These are phyloP conservation scores for Clonostachys solani DNA, from an alignment of 2,329 filamentous ascomycete species.

Conservation along the genomic window DNA sequence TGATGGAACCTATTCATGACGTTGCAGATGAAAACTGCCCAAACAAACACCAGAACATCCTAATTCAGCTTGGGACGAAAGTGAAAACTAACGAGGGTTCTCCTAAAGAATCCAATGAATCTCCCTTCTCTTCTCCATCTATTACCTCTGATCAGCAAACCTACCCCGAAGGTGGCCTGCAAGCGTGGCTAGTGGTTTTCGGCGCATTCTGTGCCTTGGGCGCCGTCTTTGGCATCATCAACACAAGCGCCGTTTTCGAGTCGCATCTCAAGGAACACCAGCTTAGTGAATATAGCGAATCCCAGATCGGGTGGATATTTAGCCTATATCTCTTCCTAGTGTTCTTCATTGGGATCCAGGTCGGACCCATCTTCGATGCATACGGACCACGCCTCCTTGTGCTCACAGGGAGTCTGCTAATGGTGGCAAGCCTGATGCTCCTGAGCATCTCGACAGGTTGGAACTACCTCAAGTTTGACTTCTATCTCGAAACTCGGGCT, in stretches of 20 bases:
- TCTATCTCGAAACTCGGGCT: not conserved
- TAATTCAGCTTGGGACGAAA: not conserved
- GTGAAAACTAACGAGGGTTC: not conserved
- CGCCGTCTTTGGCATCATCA: slow-evolving; percentile 63
- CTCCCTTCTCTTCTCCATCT: too few relatives aligned
- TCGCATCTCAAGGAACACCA: slow-evolving; percentile 72
- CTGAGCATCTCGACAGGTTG: slow-evolving; percentile 56
- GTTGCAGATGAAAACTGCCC: slow-evolving; percentile 19
- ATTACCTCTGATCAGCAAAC: not conserved
- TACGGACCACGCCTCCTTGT: slow-evolving; percentile 69
- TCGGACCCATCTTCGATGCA: slow-evolving; percentile 77
- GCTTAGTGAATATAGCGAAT: slow-evolving; percentile 60
- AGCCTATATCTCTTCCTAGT: slow-evolving; percentile 76
- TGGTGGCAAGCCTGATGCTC: slow-evolving; percentile 59
- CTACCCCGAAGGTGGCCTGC: slow-evolving; percentile 66
- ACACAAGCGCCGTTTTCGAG: slow-evolving; percentile 55
- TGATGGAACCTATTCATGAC: not conserved
- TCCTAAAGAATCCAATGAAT: too few relatives aligned
- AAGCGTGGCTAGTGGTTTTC: slow-evolving; percentile 67
- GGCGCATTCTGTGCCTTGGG: slow-evolving; percentile 65
- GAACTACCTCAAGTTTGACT: slow-evolving; percentile 10
- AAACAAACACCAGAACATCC: slow-evolving; percentile 11
- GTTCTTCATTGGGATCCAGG: slow-evolving; percentile 78
- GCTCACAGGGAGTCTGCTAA: slow-evolving; percentile 54
- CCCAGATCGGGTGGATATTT: slow-evolving; percentile 82